These are phyloP conservation scores for Nepenthes mirabilis DNA, from an alignment of 148 eudicot genomes.

Conservation along the genomic window DNA sequence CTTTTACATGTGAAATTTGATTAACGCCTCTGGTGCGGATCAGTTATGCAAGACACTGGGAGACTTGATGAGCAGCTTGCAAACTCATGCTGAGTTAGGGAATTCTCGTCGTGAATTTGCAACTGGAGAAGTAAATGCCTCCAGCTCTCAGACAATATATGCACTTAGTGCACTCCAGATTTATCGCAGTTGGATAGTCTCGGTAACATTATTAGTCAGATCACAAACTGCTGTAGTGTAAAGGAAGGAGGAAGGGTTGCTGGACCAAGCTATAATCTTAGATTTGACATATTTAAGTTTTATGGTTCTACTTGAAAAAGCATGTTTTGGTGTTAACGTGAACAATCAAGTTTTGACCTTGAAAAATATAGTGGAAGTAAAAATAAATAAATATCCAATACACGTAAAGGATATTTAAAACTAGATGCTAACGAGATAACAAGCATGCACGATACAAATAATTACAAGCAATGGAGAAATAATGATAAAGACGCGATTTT, in stretches of 20 bases:
- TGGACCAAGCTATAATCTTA: slow-evolving; percentile 2
- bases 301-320: neutral
- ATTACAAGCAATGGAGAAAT: too few species aligned
- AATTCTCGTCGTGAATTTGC: slow-evolving; percentile 14
- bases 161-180: slow-evolving; percentile 17
- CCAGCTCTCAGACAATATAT: neutral
- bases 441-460: too few species aligned
- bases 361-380: too few species aligned
- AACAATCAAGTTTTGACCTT: too few species aligned
- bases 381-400: too few species aligned
- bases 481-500: too few species aligned
- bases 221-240: neutral
- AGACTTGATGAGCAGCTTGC: slow-evolving; percentile 1
- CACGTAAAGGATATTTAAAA: too few species aligned
- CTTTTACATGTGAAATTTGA: neutral
- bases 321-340: too few species aligned
- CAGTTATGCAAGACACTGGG: neutral
- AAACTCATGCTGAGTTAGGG: slow-evolving; percentile 1
- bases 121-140: neutral
- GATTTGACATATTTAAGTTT: slow-evolving; percentile 3
- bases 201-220: neutral
- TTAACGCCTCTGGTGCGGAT: neutral
- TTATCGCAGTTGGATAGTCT: slow-evolving; percentile 6
- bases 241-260: neutral
- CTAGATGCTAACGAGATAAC: too few species aligned